Evolutionary conservation across 108 stramenopile species (phyloP).

Genomic region (Skeletonema tropicum): DNA sequence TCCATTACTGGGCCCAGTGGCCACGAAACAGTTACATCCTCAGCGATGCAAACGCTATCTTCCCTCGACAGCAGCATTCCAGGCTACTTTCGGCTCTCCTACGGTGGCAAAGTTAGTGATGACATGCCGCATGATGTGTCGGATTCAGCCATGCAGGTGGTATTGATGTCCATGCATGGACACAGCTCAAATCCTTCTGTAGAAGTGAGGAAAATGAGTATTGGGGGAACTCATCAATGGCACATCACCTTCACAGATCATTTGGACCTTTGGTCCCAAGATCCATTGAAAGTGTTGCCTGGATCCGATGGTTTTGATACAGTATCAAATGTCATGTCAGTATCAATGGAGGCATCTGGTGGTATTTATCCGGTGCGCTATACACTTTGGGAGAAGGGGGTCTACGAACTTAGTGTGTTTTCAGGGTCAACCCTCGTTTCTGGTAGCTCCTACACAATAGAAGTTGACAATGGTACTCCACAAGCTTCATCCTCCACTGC

Average conservation of each 20-base stretch:
- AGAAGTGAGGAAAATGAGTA: slow-evolving; percentile 22
- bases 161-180: slow-evolving; percentile 48
- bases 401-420: slow-evolving; percentile 57
- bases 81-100: slow-evolving; percentile 62
- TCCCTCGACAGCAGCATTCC: slow-evolving; percentile 24
- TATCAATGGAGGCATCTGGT: slow-evolving; percentile 30
- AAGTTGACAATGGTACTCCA: slow-evolving; percentile 48
- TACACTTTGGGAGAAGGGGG: slow-evolving; percentile 65
- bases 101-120: slow-evolving; percentile 55
- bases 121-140: slow-evolving; percentile 64
- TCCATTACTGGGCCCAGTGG: slow-evolving; percentile 58
- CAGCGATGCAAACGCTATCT: slow-evolving; percentile 62
- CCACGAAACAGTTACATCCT: slow-evolving; percentile 56
- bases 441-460: slow-evolving; percentile 61
- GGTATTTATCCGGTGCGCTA: slow-evolving; percentile 77
- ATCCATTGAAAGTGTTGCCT: slow-evolving; percentile 51
- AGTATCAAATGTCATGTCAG: slow-evolving; percentile 15
- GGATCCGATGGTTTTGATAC: slow-evolving; percentile 34
- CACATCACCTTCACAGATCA: slow-evolving; percentile 67
- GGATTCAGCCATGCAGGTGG: slow-evolving; percentile 53
- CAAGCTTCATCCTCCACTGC: slow-evolving; percentile 63
- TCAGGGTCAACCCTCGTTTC: slow-evolving; percentile 54
- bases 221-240: slow-evolving; percentile 51
- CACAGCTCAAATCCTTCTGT: slow-evolving; percentile 18
- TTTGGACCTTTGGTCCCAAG: slow-evolving; percentile 51